Percentiles rank a stretch among this genome's conserved stretches.
phyloP scores from a whole-genome alignment of 2,329 filamentous ascomycete species.

The Hymenoscyphus fraxineus region DNA sequence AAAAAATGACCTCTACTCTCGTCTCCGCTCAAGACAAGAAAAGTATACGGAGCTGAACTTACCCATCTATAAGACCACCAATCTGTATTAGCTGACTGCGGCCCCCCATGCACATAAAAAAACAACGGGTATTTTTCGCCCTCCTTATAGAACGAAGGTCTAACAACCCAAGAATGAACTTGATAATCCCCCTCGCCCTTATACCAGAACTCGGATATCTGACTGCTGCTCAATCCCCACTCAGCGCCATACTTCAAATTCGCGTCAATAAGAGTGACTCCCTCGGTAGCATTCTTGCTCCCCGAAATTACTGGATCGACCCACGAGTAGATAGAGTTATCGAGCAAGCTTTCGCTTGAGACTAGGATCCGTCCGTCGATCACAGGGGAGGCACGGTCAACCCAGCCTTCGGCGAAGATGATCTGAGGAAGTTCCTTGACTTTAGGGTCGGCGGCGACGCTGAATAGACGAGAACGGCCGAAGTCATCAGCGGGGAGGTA shows the following conservation, averaged over 20 bases:
- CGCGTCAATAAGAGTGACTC: conserved; percentile 21
- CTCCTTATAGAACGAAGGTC: conserved; percentile 63
- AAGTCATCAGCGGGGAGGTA: conserved; percentile 67
- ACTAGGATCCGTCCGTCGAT: conserved; percentile 47
- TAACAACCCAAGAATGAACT: conserved; percentile 52
- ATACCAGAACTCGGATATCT: conserved; percentile 27
- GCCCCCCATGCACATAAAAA: conserved; percentile 65
- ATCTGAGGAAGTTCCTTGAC: conserved; percentile 13
- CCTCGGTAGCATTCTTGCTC: conserved; percentile 19
- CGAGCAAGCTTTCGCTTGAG: conserved; percentile 60
- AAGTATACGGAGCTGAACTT: too few species aligned
- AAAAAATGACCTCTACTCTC: too few species aligned
- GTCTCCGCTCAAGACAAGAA: too few species aligned
- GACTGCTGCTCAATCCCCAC: conserved; percentile 20
- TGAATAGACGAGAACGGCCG: conserved; percentile 59
- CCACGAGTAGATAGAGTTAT: conserved; percentile 65
- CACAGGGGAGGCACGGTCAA: conserved; percentile 13
- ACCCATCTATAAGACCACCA: conserved; percentile 73
- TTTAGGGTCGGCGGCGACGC: conserved; percentile 47
- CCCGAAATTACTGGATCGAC: conserved; percentile 23
- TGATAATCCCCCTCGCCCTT: conserved; percentile 25
- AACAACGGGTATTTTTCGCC: conserved; percentile 24
- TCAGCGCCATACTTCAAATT: conserved; percentile 21
- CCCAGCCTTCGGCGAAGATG: conserved; percentile 13
- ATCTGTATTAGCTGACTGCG: conserved; percentile 72